Conservation (phyloP, 768 basidiomycete genomes). For the Boletellus emodensis region DNA sequence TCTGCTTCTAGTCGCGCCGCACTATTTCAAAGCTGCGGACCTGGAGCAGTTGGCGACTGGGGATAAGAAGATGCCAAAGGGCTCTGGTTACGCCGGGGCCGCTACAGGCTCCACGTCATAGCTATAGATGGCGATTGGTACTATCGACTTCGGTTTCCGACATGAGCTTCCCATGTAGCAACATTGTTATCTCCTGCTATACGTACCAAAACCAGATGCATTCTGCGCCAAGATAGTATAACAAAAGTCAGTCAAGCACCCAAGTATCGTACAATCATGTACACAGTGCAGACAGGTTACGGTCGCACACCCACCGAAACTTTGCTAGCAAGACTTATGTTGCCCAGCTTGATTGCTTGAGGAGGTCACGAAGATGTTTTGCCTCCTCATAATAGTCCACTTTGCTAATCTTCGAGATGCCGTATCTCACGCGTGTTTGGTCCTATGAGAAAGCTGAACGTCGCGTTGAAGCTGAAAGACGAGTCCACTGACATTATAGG, state of each 20-base stretch:
- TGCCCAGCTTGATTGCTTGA: constrained; percentile 57
- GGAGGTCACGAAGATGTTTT: constrained; percentile 50
- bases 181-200: background rate
- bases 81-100: constrained; percentile 36
- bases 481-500: constrained; percentile 61
- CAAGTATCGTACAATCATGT: constrained; percentile 4
- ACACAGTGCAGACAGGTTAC: constrained; percentile 2
- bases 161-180: background rate
- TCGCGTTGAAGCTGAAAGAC: background rate
- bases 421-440: constrained; percentile 77
- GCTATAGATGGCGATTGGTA: background rate
- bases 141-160: background rate
- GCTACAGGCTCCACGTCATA: constrained; percentile 10
- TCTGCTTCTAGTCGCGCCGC: constrained; percentile 72
- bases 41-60: constrained; percentile 74
- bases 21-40: constrained; percentile 89
- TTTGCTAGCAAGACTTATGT: constrained; percentile 14
- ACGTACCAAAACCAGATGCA: background rate
- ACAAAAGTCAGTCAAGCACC: background rate
- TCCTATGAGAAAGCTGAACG: constrained; percentile 46
- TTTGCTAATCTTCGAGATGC: constrained; percentile 61
- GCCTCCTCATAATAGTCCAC: constrained; percentile 72
- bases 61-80: constrained; percentile 93
- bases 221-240: background rate
- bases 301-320: background rate